Conservation (phyloP, 225 moss, liverwort and hornwort genomes). For the Asterella californica region DNA sequence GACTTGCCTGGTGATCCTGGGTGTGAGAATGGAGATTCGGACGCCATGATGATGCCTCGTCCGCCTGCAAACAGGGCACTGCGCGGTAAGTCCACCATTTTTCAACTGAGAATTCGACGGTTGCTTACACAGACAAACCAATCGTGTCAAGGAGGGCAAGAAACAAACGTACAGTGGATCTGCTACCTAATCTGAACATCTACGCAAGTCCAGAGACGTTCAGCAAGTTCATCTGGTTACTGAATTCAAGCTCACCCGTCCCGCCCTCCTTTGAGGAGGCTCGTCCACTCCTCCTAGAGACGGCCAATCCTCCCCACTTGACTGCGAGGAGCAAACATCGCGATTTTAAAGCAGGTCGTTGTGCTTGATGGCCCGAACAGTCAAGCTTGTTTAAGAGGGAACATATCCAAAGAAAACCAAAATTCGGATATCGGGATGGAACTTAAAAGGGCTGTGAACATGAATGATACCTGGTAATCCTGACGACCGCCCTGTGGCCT, state of each 20-base stretch:
- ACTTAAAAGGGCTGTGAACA: not conserved
- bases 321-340: slow-evolving; percentile 3
- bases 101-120: not conserved
- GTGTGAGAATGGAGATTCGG: slow-evolving; percentile 16
- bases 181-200: not conserved
- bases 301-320: slow-evolving; percentile 14
- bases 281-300: slow-evolving; percentile 13
- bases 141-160: not conserved
- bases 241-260: slow-evolving; percentile 11
- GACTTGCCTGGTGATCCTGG: slow-evolving; percentile 24
- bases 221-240: not conserved
- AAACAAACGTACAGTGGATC: not conserved
- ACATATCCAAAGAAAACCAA: not conserved
- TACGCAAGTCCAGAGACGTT: not conserved
- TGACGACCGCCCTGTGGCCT: slow-evolving; percentile 9
- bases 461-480: slow-evolving; percentile 6
- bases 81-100: not conserved
- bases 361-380: not conserved
- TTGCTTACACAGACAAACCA: not conserved
- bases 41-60: slow-evolving; percentile 18
- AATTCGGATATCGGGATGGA: not conserved
- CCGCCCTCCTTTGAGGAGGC: slow-evolving; percentile 9
- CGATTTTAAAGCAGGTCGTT: not conserved
- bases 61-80: slow-evolving; percentile 16
- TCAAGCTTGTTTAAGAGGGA: not conserved